phyloP scores from a whole-genome alignment of 2,329 filamentous ascomycete species.

The Cadophora luteo-olivacea region DNA sequence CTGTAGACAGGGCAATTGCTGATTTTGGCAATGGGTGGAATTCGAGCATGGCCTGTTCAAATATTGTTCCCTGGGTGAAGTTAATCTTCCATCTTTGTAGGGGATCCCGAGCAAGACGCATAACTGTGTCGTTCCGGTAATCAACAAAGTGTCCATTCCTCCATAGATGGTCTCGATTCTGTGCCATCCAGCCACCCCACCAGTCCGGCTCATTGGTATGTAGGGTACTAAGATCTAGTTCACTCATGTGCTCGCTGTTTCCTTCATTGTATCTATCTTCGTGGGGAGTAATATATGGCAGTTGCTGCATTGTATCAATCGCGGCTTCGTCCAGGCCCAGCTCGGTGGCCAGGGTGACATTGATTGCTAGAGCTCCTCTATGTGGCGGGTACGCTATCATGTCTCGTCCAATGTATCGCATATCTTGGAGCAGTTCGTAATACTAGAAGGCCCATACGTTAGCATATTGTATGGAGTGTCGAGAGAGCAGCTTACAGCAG shows the following conservation, averaged over 20 bases:
- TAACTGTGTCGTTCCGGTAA: constrained; percentile 11
- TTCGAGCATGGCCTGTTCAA: background rate
- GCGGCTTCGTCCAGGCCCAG: constrained; percentile 17
- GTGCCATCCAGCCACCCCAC: constrained; percentile 23
- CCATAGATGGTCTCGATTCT: constrained; percentile 13
- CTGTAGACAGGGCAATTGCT: constrained; percentile 18
- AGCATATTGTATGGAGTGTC: background rate
- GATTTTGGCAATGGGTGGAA: constrained; percentile 13
- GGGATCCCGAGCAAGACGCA: constrained; percentile 19
- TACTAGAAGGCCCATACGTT: constrained; percentile 6
- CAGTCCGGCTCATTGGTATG: background rate
- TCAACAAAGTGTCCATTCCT: constrained; percentile 19
- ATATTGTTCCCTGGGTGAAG: background rate
- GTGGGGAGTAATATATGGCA: constrained; percentile 23
- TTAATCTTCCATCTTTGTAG: background rate
- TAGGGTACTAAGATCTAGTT: constrained; percentile 2
- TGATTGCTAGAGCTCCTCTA: constrained; percentile 18
- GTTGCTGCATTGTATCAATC: constrained; percentile 20
- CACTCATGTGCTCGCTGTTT: background rate
- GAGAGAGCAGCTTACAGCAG: constrained; percentile 10
- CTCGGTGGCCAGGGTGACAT: constrained; percentile 13
- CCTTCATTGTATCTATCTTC: constrained; percentile 12
- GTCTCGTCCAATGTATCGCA: constrained; percentile 20
- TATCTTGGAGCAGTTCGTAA: constrained; percentile 19
- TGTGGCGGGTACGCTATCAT: constrained; percentile 21